phyloP scores from a whole-genome alignment of 805 yeast species.

The Ogataea neopini region DNA sequence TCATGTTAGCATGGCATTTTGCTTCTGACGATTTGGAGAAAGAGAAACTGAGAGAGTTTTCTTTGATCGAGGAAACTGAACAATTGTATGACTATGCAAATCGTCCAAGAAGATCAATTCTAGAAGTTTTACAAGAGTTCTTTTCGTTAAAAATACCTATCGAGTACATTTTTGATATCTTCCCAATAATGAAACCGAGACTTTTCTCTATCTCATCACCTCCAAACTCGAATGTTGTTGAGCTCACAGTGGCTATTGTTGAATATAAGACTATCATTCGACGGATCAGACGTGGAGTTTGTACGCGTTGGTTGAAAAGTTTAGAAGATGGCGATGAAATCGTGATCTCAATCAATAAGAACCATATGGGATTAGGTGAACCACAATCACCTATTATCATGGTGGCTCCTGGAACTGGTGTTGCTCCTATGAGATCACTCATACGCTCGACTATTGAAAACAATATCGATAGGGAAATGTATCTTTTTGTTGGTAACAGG shows the following conservation, averaged over 20 bases:
- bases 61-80: slow-evolving; percentile 69
- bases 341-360: slow-evolving; percentile 50
- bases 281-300: slow-evolving; percentile 74
- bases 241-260: slow-evolving; percentile 80
- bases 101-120: slow-evolving; percentile 83
- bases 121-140: slow-evolving; percentile 85
- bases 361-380: slow-evolving; percentile 40
- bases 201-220: slow-evolving; percentile 74
- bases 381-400: slow-evolving; percentile 54
- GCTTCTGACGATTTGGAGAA: slow-evolving; percentile 71
- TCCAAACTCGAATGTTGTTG: slow-evolving; percentile 51
- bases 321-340: slow-evolving; percentile 51
- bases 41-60: slow-evolving; percentile 76
- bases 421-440: slow-evolving; percentile 86
- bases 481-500: slow-evolving; percentile 78
- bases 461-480: slow-evolving; percentile 35
- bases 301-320: slow-evolving; percentile 71
- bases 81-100: slow-evolving; percentile 90
- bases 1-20: slow-evolving; percentile 72
- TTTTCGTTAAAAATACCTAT: slow-evolving; percentile 73
- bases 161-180: slow-evolving; percentile 69
- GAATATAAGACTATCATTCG: slow-evolving; percentile 82
- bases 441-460: slow-evolving; percentile 42
- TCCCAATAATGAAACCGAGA: slow-evolving; percentile 81
- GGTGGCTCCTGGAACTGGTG: slow-evolving; percentile 94